phyloP scores from a whole-genome alignment of 2,329 filamentous ascomycete genomes.

The Trichocomaceae sp. region DNA sequence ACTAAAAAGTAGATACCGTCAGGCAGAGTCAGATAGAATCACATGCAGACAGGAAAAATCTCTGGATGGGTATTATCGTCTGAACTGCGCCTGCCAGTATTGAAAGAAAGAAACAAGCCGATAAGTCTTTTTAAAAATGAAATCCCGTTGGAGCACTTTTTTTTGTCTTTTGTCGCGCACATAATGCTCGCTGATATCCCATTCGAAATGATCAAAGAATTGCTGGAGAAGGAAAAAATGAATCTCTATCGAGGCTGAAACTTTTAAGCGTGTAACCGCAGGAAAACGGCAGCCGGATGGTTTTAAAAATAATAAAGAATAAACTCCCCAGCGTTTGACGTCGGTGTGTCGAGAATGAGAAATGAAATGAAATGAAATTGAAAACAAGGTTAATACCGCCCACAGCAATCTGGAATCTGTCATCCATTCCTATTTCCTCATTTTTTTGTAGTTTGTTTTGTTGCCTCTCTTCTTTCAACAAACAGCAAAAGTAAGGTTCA shows the following conservation, averaged over 20 bases:
- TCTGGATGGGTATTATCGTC: background rate
- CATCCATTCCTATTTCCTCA: background rate
- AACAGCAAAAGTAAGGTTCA: too few species aligned
- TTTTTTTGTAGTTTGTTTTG: background rate
- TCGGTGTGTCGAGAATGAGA: slow-evolving; percentile 3
- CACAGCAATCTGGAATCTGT: background rate
- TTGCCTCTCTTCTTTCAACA: background rate
- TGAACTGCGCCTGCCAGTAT: background rate
- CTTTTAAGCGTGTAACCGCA: slow-evolving; percentile 26
- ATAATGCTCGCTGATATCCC: slow-evolving; percentile 25
- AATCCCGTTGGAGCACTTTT: slow-evolving; percentile 17
- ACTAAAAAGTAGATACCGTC: slow-evolving; percentile 1
- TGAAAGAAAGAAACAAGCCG: background rate
- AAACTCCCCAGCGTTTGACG: slow-evolving; percentile 1
- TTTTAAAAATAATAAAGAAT: slow-evolving; percentile 18
- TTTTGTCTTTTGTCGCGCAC: slow-evolving; percentile 21
- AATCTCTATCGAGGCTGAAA: slow-evolving; percentile 30
- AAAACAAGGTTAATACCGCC: background rate
- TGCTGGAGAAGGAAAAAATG: slow-evolving; percentile 20
- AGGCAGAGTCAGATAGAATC: background rate
- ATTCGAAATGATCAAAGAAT: slow-evolving; percentile 10
- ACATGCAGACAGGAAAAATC: slow-evolving; percentile 1
- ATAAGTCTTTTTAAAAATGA: background rate
- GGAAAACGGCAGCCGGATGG: slow-evolving; percentile 17
- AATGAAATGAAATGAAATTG: slow-evolving; percentile 7